phyloP scores from a whole-genome alignment of 2,329 filamentous ascomycete genomes.

The Orbilia ellipsospora region DNA sequence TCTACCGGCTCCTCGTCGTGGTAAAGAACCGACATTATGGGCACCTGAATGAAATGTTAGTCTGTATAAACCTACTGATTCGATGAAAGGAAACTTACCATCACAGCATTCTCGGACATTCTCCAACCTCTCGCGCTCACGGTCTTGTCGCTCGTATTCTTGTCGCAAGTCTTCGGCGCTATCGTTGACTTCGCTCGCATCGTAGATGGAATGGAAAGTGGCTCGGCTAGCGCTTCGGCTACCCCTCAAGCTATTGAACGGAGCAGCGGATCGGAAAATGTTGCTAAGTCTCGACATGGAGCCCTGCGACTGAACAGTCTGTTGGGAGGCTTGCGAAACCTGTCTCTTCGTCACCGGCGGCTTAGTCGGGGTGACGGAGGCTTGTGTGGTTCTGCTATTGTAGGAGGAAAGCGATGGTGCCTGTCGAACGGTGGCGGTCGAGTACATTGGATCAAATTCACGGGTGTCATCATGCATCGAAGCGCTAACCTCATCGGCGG shows the following conservation, averaged over 20 bases:
- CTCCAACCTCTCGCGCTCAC: constrained; percentile 82
- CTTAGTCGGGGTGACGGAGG: constrained; percentile 68
- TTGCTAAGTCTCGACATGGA: constrained; percentile 72
- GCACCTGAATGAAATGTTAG: constrained; percentile 68
- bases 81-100: constrained; percentile 71
- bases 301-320: constrained; percentile 61
- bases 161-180: constrained; percentile 84
- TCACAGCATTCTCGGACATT: constrained; percentile 98
- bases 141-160: constrained; percentile 81
- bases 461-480: constrained; percentile 69
- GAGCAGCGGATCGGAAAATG: constrained; percentile 67
- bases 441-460: constrained; percentile 81
- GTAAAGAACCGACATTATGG: constrained; percentile 76
- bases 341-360: constrained; percentile 59
- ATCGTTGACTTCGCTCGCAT: constrained; percentile 72
- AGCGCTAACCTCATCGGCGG: constrained; percentile 62
- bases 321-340: constrained; percentile 44
- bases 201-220: constrained; percentile 67
- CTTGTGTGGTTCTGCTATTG: constrained; percentile 77
- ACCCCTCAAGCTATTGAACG: constrained; percentile 66
- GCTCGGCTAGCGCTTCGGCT: constrained; percentile 66
- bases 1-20: constrained; percentile 58
- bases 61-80: constrained; percentile 1
- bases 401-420: constrained; percentile 80
- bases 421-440: constrained; percentile 64